Conservation (phyloP, 2,329 filamentous ascomycete genomes). For the Sphaerulina vaccinii region DNA sequence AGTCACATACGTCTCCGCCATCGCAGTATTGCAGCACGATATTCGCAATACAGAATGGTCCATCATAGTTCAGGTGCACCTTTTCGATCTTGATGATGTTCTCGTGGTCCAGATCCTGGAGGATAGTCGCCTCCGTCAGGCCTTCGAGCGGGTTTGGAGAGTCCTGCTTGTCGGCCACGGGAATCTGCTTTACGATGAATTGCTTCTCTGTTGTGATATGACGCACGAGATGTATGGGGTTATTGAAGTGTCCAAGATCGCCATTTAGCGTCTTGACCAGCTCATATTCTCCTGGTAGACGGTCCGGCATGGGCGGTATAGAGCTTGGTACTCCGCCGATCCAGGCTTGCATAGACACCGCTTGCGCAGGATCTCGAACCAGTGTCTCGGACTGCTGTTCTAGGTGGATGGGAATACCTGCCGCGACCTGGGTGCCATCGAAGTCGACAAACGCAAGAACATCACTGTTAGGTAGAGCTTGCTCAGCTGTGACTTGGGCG, state of each 20-base stretch:
- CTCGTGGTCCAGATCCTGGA: conserved; percentile 6
- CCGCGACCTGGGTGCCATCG: too few relatives aligned
- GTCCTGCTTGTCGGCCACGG: not conserved
- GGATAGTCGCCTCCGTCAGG: conserved; percentile 15
- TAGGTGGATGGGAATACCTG: too few relatives aligned
- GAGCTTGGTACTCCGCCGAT: not conserved
- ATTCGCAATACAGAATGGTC: not conserved
- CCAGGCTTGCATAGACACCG: not conserved
- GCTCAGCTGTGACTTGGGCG: too few relatives aligned
- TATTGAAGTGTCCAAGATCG: conserved; percentile 2
- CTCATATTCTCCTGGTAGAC: conserved; percentile 9
- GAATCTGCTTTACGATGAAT: conserved; percentile 23
- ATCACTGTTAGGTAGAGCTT: too few relatives aligned
- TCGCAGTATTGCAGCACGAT: conserved; percentile 24
- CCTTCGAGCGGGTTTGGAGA: conserved; percentile 1
- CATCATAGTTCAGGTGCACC: not conserved
- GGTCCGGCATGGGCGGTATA: not conserved
- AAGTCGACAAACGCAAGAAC: too few relatives aligned
- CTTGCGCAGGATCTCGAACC: too few relatives aligned
- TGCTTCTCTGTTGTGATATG: conserved; percentile 4
- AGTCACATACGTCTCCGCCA: conserved; percentile 24
- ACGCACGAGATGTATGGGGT: conserved; percentile 16
- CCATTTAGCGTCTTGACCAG: conserved; percentile 8
- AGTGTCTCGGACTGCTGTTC: too few relatives aligned
- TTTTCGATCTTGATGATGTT: conserved; percentile 17